phyloP scores from a whole-genome alignment of 176 grass and related monocot genomes.

The Triticum turgidum region DNA sequence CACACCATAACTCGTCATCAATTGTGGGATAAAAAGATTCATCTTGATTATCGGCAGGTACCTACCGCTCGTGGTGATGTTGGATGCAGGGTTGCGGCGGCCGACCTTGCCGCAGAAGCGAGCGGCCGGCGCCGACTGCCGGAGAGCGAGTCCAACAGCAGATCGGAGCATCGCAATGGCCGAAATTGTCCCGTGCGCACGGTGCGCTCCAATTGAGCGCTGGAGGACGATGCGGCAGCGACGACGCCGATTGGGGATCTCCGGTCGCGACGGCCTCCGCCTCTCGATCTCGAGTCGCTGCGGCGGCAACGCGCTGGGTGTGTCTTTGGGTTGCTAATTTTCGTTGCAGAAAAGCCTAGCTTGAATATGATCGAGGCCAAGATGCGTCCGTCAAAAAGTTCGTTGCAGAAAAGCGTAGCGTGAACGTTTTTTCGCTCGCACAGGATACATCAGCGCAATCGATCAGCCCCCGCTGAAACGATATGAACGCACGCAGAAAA shows the following conservation, averaged over 20 bases:
- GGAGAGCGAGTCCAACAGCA: background rate
- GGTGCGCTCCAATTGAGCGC: background rate
- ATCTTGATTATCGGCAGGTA: background rate
- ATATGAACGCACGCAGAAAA: too few relatives aligned
- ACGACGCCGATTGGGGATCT: background rate
- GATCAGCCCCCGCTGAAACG: too few relatives aligned
- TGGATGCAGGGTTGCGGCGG: background rate
- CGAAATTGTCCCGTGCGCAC: background rate
- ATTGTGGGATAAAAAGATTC: too few relatives aligned
- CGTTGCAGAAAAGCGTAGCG: too few relatives aligned
- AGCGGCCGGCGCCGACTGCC: background rate
- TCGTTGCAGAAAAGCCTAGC: too few relatives aligned
- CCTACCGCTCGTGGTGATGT: background rate
- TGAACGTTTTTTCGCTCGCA: too few relatives aligned
- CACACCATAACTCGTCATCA: too few relatives aligned
- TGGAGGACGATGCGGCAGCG: background rate
- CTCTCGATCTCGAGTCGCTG: background rate
- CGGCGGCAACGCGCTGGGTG: background rate
- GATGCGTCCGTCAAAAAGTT: too few relatives aligned
- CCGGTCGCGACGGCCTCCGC: background rate
- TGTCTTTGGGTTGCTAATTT: too few relatives aligned
- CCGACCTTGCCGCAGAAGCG: background rate
- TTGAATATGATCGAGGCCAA: too few relatives aligned
- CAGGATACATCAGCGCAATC: too few relatives aligned
- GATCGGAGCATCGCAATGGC: background rate